These are phyloP conservation scores for Cystofilobasidium macerans DNA, from an alignment of 768 basidiomycete species.

Conservation along the genomic window DNA sequence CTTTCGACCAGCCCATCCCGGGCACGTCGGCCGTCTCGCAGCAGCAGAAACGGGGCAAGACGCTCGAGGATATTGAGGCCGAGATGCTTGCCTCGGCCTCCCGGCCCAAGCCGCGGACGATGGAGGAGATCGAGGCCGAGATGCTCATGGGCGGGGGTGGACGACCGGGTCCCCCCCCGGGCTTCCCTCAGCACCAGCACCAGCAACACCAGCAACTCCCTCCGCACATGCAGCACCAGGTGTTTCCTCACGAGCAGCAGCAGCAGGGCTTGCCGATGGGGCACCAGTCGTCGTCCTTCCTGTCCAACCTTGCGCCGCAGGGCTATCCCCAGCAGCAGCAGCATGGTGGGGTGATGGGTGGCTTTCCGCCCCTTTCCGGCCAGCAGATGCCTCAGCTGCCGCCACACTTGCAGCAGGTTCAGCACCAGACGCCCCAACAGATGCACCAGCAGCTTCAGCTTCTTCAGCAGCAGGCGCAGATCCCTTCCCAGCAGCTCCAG, in stretches of 20 bases:
- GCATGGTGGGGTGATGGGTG: too few relatives aligned
- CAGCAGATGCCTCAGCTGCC: conserved; percentile 59
- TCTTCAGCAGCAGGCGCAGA: conserved; percentile 46
- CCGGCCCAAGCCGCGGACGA: conserved; percentile 31
- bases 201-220: conserved; percentile 28
- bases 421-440: conserved; percentile 49
- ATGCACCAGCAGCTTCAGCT: conserved; percentile 45
- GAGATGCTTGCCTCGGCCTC: conserved; percentile 30
- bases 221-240: conserved; percentile 15
- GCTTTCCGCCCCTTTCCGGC: conserved; percentile 17
- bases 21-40: background rate
- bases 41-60: conserved; percentile 26
- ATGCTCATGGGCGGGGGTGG: conserved; percentile 29
- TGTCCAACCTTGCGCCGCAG: conserved; percentile 24
- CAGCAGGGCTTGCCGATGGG: conserved; percentile 29
- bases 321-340: conserved; percentile 16
- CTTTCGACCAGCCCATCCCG: conserved; percentile 14
- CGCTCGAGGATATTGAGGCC: conserved; percentile 37
- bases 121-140: conserved; percentile 40
- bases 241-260: conserved; percentile 4
- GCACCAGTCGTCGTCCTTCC: conserved; percentile 35
- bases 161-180: conserved; percentile 1
- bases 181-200: conserved; percentile 23
- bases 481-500: background rate
- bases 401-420: conserved; percentile 38